Percentiles rank a stretch among this genome's conserved stretches.
phyloP scores from a whole-genome alignment of 2,329 filamentous ascomycete species.

The Pseudogymnoascus sp. region DNA sequence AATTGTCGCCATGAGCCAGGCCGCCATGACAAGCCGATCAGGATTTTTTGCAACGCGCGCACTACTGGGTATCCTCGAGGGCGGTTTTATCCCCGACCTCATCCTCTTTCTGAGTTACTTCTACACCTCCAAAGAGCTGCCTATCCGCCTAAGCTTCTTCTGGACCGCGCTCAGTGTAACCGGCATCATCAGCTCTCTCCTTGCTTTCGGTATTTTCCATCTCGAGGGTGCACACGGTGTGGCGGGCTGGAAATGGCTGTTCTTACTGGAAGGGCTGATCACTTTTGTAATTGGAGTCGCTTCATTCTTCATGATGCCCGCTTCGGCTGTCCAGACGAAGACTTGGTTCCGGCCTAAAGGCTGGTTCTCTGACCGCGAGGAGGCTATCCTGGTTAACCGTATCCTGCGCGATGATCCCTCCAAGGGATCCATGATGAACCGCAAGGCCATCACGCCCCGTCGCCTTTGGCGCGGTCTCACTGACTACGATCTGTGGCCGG shows the following conservation, averaged over 20 bases:
- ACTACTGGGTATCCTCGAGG: conserved; percentile 45
- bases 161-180: conserved; percentile 53
- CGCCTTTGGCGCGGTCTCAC: conserved; percentile 44
- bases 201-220: conserved; percentile 47
- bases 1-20: conserved; percentile 33
- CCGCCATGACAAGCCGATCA: conserved; percentile 23
- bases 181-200: conserved; percentile 39
- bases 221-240: conserved; percentile 41
- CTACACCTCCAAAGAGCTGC: conserved; percentile 64
- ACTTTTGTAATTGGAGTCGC: conserved; percentile 44
- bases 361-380: conserved; percentile 56
- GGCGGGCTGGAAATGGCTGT: conserved; percentile 47
- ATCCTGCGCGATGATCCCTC: conserved; percentile 44
- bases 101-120: conserved; percentile 67
- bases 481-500: conserved; percentile 54
- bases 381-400: conserved; percentile 59
- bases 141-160: conserved; percentile 59
- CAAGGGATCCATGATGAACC: conserved; percentile 51
- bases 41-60: conserved; percentile 38
- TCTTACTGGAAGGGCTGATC: conserved; percentile 48
- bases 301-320: conserved; percentile 49
- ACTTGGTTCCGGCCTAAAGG: conserved; percentile 50
- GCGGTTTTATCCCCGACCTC: conserved; percentile 56
- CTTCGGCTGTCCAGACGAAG: conserved; percentile 53
- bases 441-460: conserved; percentile 44